Percentiles rank a stretch among this genome's conserved stretches.
phyloP scores from a whole-genome alignment of 495 filamentous ascomycete genomes.

The Penicillium ucsense region DNA sequence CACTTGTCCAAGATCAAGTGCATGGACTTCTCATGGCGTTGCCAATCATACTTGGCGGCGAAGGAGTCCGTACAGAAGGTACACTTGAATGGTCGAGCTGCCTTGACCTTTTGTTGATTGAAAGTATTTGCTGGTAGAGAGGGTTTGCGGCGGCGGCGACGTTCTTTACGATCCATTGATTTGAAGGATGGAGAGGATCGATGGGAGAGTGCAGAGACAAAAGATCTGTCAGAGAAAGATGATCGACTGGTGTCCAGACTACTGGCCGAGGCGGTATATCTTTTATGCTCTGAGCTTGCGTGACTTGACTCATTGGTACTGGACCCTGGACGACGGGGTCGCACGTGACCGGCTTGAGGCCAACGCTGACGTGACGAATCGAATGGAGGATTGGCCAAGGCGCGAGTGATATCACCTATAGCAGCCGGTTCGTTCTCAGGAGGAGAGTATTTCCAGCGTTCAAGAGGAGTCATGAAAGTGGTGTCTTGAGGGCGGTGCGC shows the following conservation, averaged over 20 bases:
- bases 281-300: conserved; percentile 47
- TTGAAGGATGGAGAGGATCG: conserved; percentile 57
- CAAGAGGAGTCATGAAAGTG: conserved; percentile 67
- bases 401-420: conserved; percentile 67
- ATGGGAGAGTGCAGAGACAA: conserved; percentile 63
- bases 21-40: conserved; percentile 79
- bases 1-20: conserved; percentile 78
- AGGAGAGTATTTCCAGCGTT: conserved; percentile 79
- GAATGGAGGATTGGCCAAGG: conserved; percentile 53
- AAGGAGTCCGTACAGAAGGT: conserved; percentile 91
- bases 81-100: conserved; percentile 59
- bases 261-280: conserved; percentile 57
- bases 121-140: conserved; percentile 35
- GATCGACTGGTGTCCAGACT: conserved; percentile 64
- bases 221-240: conserved; percentile 51
- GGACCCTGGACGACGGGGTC: conserved; percentile 39
- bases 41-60: conserved; percentile 86
- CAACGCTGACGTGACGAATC: conserved; percentile 40
- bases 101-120: conserved; percentile 31
- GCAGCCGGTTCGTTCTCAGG: conserved; percentile 82
- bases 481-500: conserved; percentile 26
- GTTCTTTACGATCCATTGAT: conserved; percentile 59
- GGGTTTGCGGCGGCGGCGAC: conserved; percentile 57
- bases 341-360: conserved; percentile 31
- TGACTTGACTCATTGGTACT: conserved; percentile 55